These are phyloP conservation scores for Sorghum bicolor DNA, from an alignment of 176 grass and related monocot genomes.

Conservation along the genomic window Sorghum_bicolor_NCBIv3 NC_012870.2:2737001-2737500, in stretches of 20 bases:
- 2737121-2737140: constrained; percentile 1
- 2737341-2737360: constrained; percentile 43
- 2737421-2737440: constrained; percentile 67
- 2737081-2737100: neutral
- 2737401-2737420: constrained; percentile 41
- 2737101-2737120: neutral
- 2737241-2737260: constrained; percentile 30
- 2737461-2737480: neutral
- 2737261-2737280: neutral
- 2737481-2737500: neutral
- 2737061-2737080: neutral
- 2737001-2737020: constrained; percentile 1
- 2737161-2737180: neutral
- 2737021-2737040: neutral
- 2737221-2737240: constrained; percentile 28
- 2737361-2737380: constrained; percentile 67
- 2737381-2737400: constrained; percentile 36
- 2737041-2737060: neutral
- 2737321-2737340: constrained; percentile 99
- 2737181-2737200: neutral
- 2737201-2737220: constrained; percentile 19
- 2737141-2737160: neutral
- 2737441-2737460: neutral
- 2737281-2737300: neutral
- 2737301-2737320: constrained; percentile 49